These are phyloP conservation scores for Daedalea quercina DNA, from an alignment of 768 basidiomycete species.

Conservation along the genomic window DNA sequence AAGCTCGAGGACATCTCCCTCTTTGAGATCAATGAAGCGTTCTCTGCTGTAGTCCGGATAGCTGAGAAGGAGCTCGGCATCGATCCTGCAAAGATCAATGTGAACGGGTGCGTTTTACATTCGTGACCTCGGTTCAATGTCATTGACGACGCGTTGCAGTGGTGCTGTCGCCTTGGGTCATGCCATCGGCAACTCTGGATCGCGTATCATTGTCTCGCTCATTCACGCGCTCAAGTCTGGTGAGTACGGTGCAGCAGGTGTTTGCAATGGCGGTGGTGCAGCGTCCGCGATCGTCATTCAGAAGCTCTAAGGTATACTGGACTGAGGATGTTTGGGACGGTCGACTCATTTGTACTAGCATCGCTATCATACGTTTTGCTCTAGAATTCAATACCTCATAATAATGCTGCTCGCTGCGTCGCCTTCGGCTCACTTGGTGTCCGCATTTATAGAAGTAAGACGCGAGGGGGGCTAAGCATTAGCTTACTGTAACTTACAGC, in stretches of 20 bases:
- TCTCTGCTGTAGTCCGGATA: slow-evolving; percentile 88
- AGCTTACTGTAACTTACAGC: no score
- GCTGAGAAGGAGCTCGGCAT: slow-evolving; percentile 84
- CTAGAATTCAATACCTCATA: not conserved
- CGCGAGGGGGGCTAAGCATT: no score
- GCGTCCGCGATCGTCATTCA: slow-evolving; percentile 89
- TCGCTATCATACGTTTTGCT: not conserved
- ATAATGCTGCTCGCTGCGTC: not conserved
- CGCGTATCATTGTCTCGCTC: slow-evolving; percentile 90
- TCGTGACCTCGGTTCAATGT: not conserved
- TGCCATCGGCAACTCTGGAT: slow-evolving; percentile 94
- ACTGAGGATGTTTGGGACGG: not conserved
- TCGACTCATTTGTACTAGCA: not conserved
- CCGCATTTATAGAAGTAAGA: no score
- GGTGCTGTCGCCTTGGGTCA: slow-evolving; percentile 96
- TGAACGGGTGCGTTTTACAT: slow-evolving; percentile 57
- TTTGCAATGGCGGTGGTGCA: slow-evolving; percentile 96
- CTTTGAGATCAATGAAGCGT: slow-evolving; percentile 98
- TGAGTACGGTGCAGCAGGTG: slow-evolving; percentile 91
- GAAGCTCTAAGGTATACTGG: slow-evolving; percentile 46
- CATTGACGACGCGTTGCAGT: slow-evolving; percentile 36
- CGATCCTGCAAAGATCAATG: slow-evolving; percentile 84
- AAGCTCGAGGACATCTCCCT: slow-evolving; percentile 77
- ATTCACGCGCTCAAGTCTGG: slow-evolving; percentile 88
- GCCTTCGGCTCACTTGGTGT: no score